Conservation (phyloP, 768 basidiomycete species). For the Lanmaoa pseudosensibilis region DNA sequence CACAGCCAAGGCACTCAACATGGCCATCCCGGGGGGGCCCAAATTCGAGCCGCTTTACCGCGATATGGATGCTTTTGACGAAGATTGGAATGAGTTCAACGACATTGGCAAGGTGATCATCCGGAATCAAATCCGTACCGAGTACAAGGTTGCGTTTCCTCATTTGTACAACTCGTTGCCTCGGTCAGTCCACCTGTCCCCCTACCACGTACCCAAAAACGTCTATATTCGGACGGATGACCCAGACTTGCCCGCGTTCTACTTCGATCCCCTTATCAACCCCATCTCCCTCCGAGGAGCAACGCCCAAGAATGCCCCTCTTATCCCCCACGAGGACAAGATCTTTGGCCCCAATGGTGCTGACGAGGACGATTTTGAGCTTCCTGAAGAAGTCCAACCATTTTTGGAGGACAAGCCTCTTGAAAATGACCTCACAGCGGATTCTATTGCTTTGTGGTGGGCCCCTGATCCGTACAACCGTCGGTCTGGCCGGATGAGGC, state of each 20-base stretch:
- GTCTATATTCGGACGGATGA: conserved; percentile 99
- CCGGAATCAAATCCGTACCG: conserved; percentile 95
- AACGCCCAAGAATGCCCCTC: conserved; percentile 76
- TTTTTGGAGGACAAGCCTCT: conserved; percentile 79
- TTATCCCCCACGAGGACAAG: conserved; percentile 87
- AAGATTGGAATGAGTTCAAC: conserved; percentile 99
- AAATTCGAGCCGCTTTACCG: conserved; percentile 97
- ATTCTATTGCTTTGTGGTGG: conserved; percentile 98
- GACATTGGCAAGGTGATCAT: conserved; percentile 99
- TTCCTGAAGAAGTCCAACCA: conserved; percentile 74
- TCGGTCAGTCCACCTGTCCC: conserved; percentile 87
- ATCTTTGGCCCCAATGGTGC: conserved; percentile 86
- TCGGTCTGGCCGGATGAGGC: conserved; percentile 87
- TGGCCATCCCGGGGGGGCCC: conserved; percentile 97
- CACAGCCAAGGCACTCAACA: conserved; percentile 94
- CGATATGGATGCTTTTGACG: conserved; percentile 96
- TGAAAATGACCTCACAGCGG: conserved; percentile 90
- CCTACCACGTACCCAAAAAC: conserved; percentile 93
- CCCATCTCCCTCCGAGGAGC: conserved; percentile 92
- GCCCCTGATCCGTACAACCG: conserved; percentile 95
- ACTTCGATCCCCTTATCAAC: conserved; percentile 98
- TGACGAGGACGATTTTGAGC: conserved; percentile 85
- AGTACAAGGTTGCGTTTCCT: conserved; percentile 99
- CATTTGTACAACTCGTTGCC: conserved; percentile 98
- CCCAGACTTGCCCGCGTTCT: conserved; percentile 98